Conservation (phyloP, 257 asterid genomes). For the Jasminum sambac region DNA sequence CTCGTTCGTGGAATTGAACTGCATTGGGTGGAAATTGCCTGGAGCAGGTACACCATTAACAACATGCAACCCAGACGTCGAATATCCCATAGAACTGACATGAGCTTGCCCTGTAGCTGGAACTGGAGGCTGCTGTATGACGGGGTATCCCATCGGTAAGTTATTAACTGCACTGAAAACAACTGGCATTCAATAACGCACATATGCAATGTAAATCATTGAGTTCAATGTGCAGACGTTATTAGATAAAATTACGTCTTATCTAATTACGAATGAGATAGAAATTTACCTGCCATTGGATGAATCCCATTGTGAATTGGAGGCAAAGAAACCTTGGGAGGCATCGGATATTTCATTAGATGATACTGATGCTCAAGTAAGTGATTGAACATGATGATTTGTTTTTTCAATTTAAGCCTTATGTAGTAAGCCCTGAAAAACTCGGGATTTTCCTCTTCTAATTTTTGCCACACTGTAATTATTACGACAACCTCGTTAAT, state of each 20-base stretch:
- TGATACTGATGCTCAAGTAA: conserved; percentile 83
- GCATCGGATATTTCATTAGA: conserved; percentile 77
- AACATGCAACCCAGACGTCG: conserved; percentile 63
- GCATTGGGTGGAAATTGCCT: conserved; percentile 80
- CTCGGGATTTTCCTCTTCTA: conserved; percentile 95
- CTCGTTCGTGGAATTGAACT: conserved; percentile 82
- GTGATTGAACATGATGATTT: conserved; percentile 84
- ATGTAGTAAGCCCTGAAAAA: conserved; percentile 91
- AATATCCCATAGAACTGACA: conserved; percentile 68
- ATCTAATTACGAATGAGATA: conserved; percentile 1
- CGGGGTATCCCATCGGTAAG: conserved; percentile 93
- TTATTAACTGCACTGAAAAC: conserved; percentile 85
- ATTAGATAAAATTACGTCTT: neutral
- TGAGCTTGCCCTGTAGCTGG: conserved; percentile 80
- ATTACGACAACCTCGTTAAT: neutral
- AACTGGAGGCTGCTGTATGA: conserved; percentile 67
- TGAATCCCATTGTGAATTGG: conserved; percentile 85
- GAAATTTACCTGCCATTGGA: conserved; percentile 74
- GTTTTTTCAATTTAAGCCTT: conserved; percentile 93
- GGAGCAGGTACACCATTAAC: conserved; percentile 91
- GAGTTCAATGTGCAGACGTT: neutral
- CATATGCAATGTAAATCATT: conserved; percentile 23
- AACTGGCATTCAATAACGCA: conserved; percentile 46
- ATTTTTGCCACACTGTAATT: conserved; percentile 85
- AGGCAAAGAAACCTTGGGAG: conserved; percentile 76